These are phyloP conservation scores for Fusarium veterinarium DNA, from an alignment of 2,329 filamentous ascomycete genomes.

Conservation along the genomic window DNA sequence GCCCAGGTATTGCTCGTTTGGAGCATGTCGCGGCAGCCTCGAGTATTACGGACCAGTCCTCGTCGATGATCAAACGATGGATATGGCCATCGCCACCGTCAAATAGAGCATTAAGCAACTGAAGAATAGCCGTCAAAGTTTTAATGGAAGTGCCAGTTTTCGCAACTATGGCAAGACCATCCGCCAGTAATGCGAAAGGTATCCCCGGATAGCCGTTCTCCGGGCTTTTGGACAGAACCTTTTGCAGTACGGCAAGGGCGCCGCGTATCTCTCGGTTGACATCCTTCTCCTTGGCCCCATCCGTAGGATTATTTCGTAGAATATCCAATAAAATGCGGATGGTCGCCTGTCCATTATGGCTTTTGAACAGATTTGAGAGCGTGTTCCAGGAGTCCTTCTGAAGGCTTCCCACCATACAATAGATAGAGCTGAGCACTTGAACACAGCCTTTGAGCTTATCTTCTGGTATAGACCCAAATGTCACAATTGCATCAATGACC, in stretches of 20 bases:
- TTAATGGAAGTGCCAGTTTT: conserved; percentile 57
- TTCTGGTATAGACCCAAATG: conserved; percentile 75
- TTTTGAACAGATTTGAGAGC: conserved; percentile 76
- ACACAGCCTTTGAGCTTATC: conserved; percentile 73
- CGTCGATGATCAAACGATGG: conserved; percentile 68
- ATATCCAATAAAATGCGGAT: conserved; percentile 74
- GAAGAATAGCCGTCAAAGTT: conserved; percentile 60
- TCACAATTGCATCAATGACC: conserved; percentile 77
- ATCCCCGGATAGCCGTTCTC: conserved; percentile 70
- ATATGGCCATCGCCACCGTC: conserved; percentile 63
- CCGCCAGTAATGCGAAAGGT: conserved; percentile 68
- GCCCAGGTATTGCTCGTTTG: conserved; percentile 44
- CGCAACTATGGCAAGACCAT: conserved; percentile 65
- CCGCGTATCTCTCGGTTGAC: conserved; percentile 69
- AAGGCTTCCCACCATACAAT: conserved; percentile 71
- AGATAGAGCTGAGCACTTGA: conserved; percentile 77
- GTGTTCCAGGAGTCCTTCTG: conserved; percentile 76
- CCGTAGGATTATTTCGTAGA: conserved; percentile 60
- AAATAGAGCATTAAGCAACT: conserved; percentile 67
- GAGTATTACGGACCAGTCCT: conserved; percentile 73
- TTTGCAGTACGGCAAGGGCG: conserved; percentile 71
- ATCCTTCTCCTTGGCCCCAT: conserved; percentile 62
- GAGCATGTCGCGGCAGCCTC: conserved; percentile 69
- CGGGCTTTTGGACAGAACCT: conserved; percentile 68
- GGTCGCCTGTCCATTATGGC: conserved; percentile 77